Evolutionary conservation across 306 rosid species (phyloP).

Genomic region (Sicyos edulis): DNA sequence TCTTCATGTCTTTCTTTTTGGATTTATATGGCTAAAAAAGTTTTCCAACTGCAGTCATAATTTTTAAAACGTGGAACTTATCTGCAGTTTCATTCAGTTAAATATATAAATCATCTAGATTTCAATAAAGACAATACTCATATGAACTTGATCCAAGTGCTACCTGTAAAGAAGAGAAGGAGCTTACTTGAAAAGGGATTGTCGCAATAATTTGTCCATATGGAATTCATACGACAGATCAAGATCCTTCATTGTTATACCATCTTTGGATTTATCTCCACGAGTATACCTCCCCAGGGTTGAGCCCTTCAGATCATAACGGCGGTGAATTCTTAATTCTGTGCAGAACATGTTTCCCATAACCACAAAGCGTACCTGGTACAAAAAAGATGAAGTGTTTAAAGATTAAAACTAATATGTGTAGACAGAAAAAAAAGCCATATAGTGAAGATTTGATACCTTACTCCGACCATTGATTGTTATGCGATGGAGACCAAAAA

Average conservation of each 20-base stretch:
- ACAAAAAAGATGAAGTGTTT: constrained; percentile 24
- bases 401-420: constrained; percentile 18
- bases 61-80: neutral
- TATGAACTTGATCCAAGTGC: neutral
- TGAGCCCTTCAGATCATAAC: constrained; percentile 93
- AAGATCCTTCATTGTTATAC: constrained; percentile 81
- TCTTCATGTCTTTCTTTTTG: neutral
- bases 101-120: neutral
- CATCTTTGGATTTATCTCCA: constrained; percentile 45
- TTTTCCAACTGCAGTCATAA: neutral
- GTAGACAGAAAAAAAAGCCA: constrained; percentile 12
- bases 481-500: constrained; percentile 89
- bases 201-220: constrained; percentile 90
- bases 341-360: constrained; percentile 99
- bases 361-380: constrained; percentile 88
- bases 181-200: constrained; percentile 65
- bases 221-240: constrained; percentile 75
- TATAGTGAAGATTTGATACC: constrained; percentile 40
- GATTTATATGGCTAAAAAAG: neutral
- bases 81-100: neutral
- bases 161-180: constrained; percentile 12
- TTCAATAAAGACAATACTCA: neutral
- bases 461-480: constrained; percentile 66
- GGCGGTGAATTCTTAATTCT: constrained; percentile 77
- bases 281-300: constrained; percentile 67